Percentiles rank a stretch among this genome's conserved stretches.
Evolutionary conservation across 805 yeast genomes (phyloP).

Genomic region (Martiniozyma abietophila): DNA sequence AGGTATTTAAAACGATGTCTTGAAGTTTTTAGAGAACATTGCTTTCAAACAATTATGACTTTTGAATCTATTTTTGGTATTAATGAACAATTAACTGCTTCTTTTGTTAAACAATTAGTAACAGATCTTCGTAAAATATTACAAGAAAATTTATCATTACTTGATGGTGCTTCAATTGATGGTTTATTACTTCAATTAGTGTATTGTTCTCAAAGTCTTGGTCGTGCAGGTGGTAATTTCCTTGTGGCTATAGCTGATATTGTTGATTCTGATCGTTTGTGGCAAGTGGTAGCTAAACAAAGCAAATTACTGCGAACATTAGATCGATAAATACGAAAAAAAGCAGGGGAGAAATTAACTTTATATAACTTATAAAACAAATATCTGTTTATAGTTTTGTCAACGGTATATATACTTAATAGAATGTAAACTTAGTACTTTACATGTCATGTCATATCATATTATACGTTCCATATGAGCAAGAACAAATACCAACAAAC

Average conservation of each 20-base stretch:
- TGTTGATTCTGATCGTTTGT: too few species aligned
- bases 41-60: slow-evolving; percentile 63
- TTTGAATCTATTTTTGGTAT: slow-evolving; percentile 49
- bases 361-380: too few species aligned
- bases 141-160: slow-evolving; percentile 23
- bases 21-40: slow-evolving; percentile 78
- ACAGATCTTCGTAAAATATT: slow-evolving; percentile 25
- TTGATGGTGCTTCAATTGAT: slow-evolving; percentile 35
- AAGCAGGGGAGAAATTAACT: too few species aligned
- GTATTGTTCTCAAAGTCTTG: slow-evolving; percentile 81
- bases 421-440: too few species aligned
- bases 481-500: too few species aligned
- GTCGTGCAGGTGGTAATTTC: slow-evolving; percentile 63
- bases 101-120: slow-evolving; percentile 29
- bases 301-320: too few species aligned
- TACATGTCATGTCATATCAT: too few species aligned
- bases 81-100: slow-evolving; percentile 26
- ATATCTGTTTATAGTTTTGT: too few species aligned
- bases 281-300: too few species aligned
- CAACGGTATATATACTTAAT: too few species aligned
- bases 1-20: slow-evolving; percentile 68
- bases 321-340: too few species aligned
- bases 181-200: slow-evolving; percentile 74
- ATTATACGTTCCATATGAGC: too few species aligned
- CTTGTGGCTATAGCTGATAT: slow-evolving; percentile 36